Base-by-base conservation (phyloP, 805 yeast genomes). In the Limtongia smithiae region DNA sequence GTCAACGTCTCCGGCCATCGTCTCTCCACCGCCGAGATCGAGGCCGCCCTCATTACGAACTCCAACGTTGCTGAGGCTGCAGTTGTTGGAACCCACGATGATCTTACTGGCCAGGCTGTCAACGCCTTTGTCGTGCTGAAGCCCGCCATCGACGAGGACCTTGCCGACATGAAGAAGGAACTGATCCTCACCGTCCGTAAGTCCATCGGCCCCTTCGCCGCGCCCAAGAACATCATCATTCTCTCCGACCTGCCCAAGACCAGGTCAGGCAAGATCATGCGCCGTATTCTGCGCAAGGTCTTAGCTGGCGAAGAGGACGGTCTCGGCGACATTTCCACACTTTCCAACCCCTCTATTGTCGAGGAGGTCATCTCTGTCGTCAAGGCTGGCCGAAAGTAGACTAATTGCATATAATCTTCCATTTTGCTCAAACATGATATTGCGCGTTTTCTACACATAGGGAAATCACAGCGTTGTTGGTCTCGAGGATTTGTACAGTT, bases 1-100 rank as follows among this genome's bases (percentile, higher is more conserved):
- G 98, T 91, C 60, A 93, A 93, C 66, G 97, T 93, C 34, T 83
- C 95, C 45, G 98, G 98, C 60, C 98, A 93, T 72, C 83, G 98
- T 70, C 77, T 93, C 60, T 88, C 97, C n/a, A 91, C 98, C 39
- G 94, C 97, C 21, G 98, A 93, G 73, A 93, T 93, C 61, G 98
- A 93, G 72, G 84, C 96, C 37, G 93, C 95, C 32, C 74, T 90
- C 62, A 76, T 81, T 58, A 89, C 83, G 65, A 88, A 87, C 71
- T 74, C 75, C 32, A 74, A 78, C 58, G 96, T 93, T 46, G 84
- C 88, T 39, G 98, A 93, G 73, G 75, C 91, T 61, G 98, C 98
- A n/a, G 97, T 91, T 44, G 95, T 91, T 49, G 97, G 97, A 55
- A 81, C 87, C 60, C 79, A 83, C 54, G 97, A 93, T 68, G 98